phyloP scores from a whole-genome alignment of 306 rosid species.

The Begonia masoniana region DNA sequence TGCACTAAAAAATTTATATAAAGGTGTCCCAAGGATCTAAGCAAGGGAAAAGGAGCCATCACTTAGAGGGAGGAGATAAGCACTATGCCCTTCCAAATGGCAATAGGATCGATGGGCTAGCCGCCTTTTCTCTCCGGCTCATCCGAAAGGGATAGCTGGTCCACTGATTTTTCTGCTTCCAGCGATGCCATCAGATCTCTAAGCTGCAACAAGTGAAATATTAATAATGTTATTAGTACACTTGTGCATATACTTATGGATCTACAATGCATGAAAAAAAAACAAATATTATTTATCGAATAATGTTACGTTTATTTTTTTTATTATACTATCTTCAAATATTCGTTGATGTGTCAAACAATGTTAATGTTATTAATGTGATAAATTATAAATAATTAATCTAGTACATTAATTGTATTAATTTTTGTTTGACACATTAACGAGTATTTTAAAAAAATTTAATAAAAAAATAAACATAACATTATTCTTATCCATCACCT shows the following conservation, averaged over 20 bases:
- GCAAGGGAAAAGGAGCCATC: no score
- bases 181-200: slow-evolving; percentile 54
- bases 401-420: background rate
- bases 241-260: background rate
- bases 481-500: slow-evolving; percentile 27
- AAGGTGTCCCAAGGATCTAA: no score
- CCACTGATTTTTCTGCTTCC: slow-evolving; percentile 33
- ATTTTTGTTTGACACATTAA: background rate
- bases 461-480: background rate
- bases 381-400: no score
- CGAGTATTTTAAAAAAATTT: background rate
- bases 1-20: no score
- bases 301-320: no score
- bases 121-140: slow-evolving; percentile 17
- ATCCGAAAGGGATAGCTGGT: slow-evolving; percentile 22
- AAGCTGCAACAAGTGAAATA: slow-evolving; percentile 35
- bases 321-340: no score
- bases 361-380: no score
- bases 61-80: no score
- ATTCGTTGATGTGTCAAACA: no score
- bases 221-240: slow-evolving; percentile 11
- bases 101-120: slow-evolving; percentile 11
- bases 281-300: no score
- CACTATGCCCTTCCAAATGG: no score
- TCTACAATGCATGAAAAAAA: no score